Evolutionary conservation across 192 early-diverging fungal species (phyloP).

Genomic region (Coemansia sp.): DNA sequence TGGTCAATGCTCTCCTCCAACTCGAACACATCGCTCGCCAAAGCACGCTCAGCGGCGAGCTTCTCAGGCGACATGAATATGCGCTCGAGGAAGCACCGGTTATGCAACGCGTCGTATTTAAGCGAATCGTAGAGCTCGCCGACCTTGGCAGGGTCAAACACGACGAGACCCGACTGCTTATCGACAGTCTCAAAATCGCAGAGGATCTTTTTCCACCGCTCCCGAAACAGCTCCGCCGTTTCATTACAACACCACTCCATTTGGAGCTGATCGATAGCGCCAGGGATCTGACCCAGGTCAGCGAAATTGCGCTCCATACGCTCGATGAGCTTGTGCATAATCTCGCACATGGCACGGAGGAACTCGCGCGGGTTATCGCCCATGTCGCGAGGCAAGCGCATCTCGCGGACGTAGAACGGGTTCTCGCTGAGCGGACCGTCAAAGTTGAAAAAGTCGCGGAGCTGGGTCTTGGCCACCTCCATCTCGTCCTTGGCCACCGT

Average conservation of each 20-base stretch:
- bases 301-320: constrained; percentile 82
- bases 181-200: constrained; percentile 68
- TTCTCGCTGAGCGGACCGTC: constrained; percentile 26
- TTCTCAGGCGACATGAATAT: constrained; percentile 59
- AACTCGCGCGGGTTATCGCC: constrained; percentile 48
- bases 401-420: constrained; percentile 23
- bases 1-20: not conserved
- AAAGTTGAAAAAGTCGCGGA: constrained; percentile 68
- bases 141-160: constrained; percentile 83
- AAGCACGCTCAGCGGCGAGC: constrained; percentile 14
- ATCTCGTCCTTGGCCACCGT: constrained; percentile 94
- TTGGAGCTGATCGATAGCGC: constrained; percentile 59
- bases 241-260: constrained; percentile 90
- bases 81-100: constrained; percentile 79
- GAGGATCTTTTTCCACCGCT: constrained; percentile 97
- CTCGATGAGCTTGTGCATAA: constrained; percentile 66
- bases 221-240: constrained; percentile 79
- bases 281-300: constrained; percentile 49
- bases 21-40: not conserved
- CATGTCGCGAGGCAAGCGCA: constrained; percentile 44
- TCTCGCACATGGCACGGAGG: constrained; percentile 68
- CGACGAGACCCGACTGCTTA: constrained; percentile 20
- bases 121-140: constrained; percentile 94
- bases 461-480: constrained; percentile 79
- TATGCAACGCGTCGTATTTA: constrained; percentile 97